A percentile compares a stretch with the other conserved stretches of the same genome.
Evolutionary conservation across 2,329 filamentous ascomycete species (phyloP).

Genomic region (Pseudogymnoascus verrucosus): DNA sequence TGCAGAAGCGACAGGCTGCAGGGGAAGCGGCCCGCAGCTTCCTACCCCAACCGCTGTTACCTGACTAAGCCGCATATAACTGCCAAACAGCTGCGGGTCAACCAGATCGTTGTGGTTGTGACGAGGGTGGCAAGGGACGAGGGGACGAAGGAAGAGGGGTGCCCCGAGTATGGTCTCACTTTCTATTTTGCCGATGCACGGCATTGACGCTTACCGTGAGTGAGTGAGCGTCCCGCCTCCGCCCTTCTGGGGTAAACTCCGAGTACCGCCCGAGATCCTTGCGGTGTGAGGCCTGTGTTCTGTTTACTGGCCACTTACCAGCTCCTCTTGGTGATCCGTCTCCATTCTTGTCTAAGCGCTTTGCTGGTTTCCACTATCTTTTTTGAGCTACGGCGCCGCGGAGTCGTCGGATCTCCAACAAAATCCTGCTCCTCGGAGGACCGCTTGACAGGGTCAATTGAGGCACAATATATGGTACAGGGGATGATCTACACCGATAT

Average conservation of each 20-base stretch:
- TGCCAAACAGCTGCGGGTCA: background rate
- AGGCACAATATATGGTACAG: conserved; percentile 3
- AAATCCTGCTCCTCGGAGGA: background rate
- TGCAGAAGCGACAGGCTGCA: background rate
- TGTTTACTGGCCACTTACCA: background rate
- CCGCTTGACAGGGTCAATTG: conserved; percentile 6
- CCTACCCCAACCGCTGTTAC: background rate
- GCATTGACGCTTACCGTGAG: conserved; percentile 5
- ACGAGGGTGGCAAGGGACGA: background rate
- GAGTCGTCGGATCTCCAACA: background rate
- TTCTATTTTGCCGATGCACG: conserved; percentile 7
- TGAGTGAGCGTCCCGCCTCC: background rate
- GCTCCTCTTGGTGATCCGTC: background rate
- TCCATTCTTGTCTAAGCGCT: background rate
- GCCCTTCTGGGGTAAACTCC: background rate
- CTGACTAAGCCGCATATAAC: background rate
- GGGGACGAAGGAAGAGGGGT: background rate
- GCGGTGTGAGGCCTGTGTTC: background rate
- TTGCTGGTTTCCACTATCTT: background rate
- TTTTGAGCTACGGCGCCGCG: background rate
- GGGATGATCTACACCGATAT: background rate
- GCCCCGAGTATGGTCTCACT: background rate
- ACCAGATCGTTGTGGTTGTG: background rate
- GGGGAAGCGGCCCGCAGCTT: conserved; percentile 1
- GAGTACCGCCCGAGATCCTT: background rate